phyloP scores from a whole-genome alignment of 768 basidiomycete genomes.

The Podaxis mareebaensis region DNA sequence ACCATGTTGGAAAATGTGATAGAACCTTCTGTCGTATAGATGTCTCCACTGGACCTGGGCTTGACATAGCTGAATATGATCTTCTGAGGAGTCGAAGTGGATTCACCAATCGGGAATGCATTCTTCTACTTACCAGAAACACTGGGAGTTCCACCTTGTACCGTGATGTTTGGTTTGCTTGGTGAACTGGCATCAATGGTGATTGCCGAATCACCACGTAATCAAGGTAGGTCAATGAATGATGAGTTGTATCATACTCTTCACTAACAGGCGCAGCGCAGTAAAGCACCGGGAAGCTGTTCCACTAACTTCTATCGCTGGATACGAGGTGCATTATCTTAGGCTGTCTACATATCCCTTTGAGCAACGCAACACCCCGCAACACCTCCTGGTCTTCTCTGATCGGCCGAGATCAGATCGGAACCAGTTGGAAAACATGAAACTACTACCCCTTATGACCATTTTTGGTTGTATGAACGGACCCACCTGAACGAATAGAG shows the following conservation, averaged over 20 bases:
- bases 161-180: constrained; percentile 5
- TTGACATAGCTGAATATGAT: constrained; percentile 11
- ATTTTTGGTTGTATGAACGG: constrained; percentile 3
- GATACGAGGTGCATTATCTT: neutral
- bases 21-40: constrained; percentile 62
- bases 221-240: no score
- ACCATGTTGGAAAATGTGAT: constrained; percentile 19
- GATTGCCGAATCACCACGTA: constrained; percentile 4
- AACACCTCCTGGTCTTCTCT: neutral
- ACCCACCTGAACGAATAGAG: neutral
- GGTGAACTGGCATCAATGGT: neutral
- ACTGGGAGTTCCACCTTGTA: neutral
- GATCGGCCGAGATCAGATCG: constrained; percentile 3
- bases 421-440: neutral
- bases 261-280: no score
- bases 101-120: constrained; percentile 15
- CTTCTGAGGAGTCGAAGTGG: constrained; percentile 14
- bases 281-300: no score
- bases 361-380: neutral
- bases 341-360: neutral
- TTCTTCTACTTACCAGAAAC: neutral
- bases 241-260: no score
- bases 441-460: constrained; percentile 9
- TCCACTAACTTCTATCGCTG: neutral
- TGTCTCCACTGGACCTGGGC: constrained; percentile 54